phyloP scores from a whole-genome alignment of 805 yeast genomes.

The Wickerhamomyces bisporus region DNA sequence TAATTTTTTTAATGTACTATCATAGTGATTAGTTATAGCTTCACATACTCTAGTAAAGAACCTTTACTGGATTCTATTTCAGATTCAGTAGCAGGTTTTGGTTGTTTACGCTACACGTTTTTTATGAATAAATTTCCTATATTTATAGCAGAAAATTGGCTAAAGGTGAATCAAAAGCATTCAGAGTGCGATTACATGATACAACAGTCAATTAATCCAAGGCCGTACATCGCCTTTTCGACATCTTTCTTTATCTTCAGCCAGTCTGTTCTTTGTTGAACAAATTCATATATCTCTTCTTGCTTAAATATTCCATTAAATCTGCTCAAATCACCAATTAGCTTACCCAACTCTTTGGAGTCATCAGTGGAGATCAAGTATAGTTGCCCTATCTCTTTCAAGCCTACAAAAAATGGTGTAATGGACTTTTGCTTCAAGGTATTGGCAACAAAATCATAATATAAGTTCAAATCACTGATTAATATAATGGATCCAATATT shows the following conservation, averaged over 20 bases:
- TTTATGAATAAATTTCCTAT: too few relatives aligned
- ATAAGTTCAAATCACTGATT: slow-evolving; percentile 75
- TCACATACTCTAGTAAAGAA: too few relatives aligned
- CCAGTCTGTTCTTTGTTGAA: slow-evolving; percentile 89
- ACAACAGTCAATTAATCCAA: slow-evolving; percentile 73
- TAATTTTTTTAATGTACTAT: too few relatives aligned
- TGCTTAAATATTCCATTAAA: slow-evolving; percentile 88
- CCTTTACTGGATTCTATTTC: too few relatives aligned
- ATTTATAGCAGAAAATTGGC: too few relatives aligned
- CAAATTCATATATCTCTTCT: slow-evolving; percentile 92
- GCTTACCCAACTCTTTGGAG: slow-evolving; percentile 76
- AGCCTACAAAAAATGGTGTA: slow-evolving; percentile 68
- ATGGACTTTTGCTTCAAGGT: slow-evolving; percentile 60
- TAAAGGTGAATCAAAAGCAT: too few relatives aligned
- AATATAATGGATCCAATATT: slow-evolving; percentile 78
- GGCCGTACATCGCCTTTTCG: slow-evolving; percentile 92
- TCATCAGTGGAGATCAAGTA: slow-evolving; percentile 69
- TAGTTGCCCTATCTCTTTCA: slow-evolving; percentile 81
- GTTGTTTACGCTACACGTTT: too few relatives aligned
- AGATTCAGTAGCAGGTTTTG: too few relatives aligned
- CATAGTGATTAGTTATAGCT: too few relatives aligned
- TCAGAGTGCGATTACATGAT: slow-evolving; percentile 38
- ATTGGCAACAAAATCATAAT: slow-evolving; percentile 64
- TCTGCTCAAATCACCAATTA: slow-evolving; percentile 76
- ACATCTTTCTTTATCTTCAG: slow-evolving; percentile 65